Base-by-base conservation (phyloP, 768 basidiomycete species). In the Strobilomyces dryophilus region DNA sequence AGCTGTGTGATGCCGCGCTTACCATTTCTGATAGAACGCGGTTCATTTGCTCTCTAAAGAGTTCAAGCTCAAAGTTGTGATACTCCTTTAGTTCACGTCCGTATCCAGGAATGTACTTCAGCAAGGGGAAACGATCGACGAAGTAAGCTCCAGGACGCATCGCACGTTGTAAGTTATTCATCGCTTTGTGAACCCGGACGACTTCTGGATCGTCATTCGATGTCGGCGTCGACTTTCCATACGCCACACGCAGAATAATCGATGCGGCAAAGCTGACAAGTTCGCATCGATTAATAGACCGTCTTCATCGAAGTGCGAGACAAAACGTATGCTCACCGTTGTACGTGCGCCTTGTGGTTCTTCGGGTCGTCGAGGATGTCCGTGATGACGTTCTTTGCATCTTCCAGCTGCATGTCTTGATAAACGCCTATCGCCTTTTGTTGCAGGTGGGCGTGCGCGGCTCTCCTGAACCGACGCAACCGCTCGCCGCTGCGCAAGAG, bases 81-180 rank as follows among this genome's bases (percentile, higher is more conserved):
- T 76, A 79, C 1, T 74, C 67, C 42, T 74, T 73, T 12, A 87
- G 66, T 47, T 78, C 75, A 5, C 72, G 69, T 4, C 81, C 71
- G 57, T 83, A 84, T 17, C 81, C 79, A 4, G 86, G 84, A 20
- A 87, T 57, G 58, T 79, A 79, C 35, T 58, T 62, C 24, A 74
- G 58, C 36, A 63, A 51, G 0, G 75, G 72, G 24, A 69, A 54
- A 0, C 57, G 57, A 50, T 76, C 71, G 29, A 74, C 72, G 21
- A 69, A 60, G 46, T 66, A 67, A 0, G 65, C 62, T 1, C 73
- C 73, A 10, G 71, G 71, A 2, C 63, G 61, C 44, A 73, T 51
- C 6, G 58, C 63, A 5, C 31, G 21, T 27, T 63, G 57, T 3
- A 74, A 56, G 34, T 70, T 62, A 3, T 44, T 45, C 14, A 63